phyloP scores from a whole-genome alignment of 2,329 filamentous ascomycete species.

The Berkeleyomyces basicola region DNA sequence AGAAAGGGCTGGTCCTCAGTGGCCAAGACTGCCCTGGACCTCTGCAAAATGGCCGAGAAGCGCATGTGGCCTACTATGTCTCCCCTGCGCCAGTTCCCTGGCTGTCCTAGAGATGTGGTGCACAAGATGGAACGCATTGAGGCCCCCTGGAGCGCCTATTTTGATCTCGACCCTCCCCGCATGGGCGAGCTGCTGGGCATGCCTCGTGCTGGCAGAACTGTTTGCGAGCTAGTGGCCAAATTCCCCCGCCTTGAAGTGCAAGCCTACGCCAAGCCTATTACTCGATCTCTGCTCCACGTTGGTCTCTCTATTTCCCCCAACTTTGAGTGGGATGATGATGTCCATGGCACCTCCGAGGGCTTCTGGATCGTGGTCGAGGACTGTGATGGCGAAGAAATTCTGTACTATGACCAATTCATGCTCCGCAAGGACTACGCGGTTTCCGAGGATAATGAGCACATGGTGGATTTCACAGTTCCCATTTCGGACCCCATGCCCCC shows the following conservation, averaged over 20 bases:
- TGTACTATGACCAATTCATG: slow-evolving; percentile 89
- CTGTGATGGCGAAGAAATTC: slow-evolving; percentile 87
- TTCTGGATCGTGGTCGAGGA: slow-evolving; percentile 98
- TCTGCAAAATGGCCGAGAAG: slow-evolving; percentile 99
- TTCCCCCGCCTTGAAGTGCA: slow-evolving; percentile 88
- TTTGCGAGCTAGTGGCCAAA: slow-evolving; percentile 75
- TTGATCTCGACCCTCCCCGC: slow-evolving; percentile 85
- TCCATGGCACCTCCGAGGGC: slow-evolving; percentile 77
- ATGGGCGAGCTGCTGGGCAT: slow-evolving; percentile 91
- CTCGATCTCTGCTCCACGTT: slow-evolving; percentile 77
- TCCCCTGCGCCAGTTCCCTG: slow-evolving; percentile 75
- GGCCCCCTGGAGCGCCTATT: slow-evolving; percentile 84
- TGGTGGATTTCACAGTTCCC: slow-evolving; percentile 90
- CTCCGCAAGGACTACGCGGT: slow-evolving; percentile 77
- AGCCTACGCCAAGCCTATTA: slow-evolving; percentile 87
- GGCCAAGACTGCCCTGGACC: slow-evolving; percentile 75
- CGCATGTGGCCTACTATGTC: slow-evolving; percentile 99
- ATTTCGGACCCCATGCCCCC: slow-evolving; percentile 97
- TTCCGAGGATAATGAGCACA: slow-evolving; percentile 76
- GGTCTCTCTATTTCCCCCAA: slow-evolving; percentile 85
- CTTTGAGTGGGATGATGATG: slow-evolving; percentile 82
- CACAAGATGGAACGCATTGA: slow-evolving; percentile 90
- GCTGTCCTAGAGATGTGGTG: slow-evolving; percentile 68
- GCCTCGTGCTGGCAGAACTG: slow-evolving; percentile 70
- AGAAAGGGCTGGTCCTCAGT: slow-evolving; percentile 94